Percentiles rank a stretch among this genome's conserved stretches.
phyloP scores from a whole-genome alignment of 2,329 filamentous ascomycete species.

The Neopestalotiopsis rosae region DNA sequence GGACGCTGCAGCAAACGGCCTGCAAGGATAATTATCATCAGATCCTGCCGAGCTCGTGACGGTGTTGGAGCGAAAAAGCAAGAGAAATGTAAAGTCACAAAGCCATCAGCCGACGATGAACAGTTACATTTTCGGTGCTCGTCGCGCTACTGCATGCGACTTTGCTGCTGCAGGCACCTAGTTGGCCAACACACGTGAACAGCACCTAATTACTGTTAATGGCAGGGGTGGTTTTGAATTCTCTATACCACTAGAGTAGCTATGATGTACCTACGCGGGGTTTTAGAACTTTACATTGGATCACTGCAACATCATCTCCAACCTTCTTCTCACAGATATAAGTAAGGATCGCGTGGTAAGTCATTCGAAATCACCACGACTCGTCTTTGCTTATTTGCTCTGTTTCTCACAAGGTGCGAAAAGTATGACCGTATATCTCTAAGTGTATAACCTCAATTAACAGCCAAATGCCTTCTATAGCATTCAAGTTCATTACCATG shows the following conservation, averaged over 20 bases:
- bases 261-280: background rate
- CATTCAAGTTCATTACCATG: background rate
- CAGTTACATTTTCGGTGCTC: background rate
- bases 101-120: background rate
- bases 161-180: background rate
- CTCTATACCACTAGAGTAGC: background rate
- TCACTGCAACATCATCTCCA: background rate
- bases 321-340: background rate
- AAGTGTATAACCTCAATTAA: background rate
- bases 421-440: background rate
- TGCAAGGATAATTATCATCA: background rate
- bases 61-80: background rate
- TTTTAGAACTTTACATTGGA: background rate
- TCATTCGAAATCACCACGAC: background rate
- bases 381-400: background rate
- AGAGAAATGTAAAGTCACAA: background rate
- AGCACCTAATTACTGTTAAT: background rate
- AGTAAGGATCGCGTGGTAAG: background rate
- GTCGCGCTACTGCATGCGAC: background rate
- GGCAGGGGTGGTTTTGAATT: background rate
- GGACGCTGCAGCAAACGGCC: no score
- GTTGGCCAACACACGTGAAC: background rate
- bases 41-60: background rate
- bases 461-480: background rate
- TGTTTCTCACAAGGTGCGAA: background rate